Percentiles rank a stretch among this genome's conserved stretches.
phyloP scores from a whole-genome alignment of 257 asterid genomes.

The Hygrophila difformis region DNA sequence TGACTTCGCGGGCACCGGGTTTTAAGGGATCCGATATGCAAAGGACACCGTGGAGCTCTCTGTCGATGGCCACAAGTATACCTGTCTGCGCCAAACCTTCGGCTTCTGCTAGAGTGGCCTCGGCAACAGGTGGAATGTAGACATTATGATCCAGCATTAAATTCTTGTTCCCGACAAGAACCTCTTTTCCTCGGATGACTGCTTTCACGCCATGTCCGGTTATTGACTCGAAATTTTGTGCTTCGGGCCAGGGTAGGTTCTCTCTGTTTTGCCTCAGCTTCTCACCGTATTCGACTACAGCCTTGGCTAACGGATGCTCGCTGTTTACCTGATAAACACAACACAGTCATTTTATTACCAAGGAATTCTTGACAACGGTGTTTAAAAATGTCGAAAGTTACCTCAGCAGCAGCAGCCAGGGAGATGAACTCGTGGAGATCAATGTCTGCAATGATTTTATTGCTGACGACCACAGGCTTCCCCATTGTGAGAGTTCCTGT shows the following conservation, averaged over 20 bases:
- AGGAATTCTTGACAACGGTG: background rate
- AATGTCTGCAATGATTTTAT: constrained; percentile 34
- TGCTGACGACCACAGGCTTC: constrained; percentile 58
- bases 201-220: constrained; percentile 85
- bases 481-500: constrained; percentile 78
- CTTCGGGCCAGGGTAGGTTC: constrained; percentile 43
- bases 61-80: constrained; percentile 49
- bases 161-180: constrained; percentile 62
- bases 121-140: constrained; percentile 39
- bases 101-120: constrained; percentile 45
- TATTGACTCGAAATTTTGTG: constrained; percentile 43
- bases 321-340: constrained; percentile 29
- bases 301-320: constrained; percentile 45
- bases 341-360: background rate
- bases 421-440: constrained; percentile 1
- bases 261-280: constrained; percentile 38
- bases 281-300: constrained; percentile 35
- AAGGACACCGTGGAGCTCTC: constrained; percentile 48
- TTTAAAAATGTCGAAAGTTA: constrained; percentile 2
- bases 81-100: constrained; percentile 62
- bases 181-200: constrained; percentile 45
- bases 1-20: constrained; percentile 55
- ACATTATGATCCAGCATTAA: constrained; percentile 43
- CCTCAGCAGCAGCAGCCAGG: constrained; percentile 22
- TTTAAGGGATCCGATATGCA: constrained; percentile 64